phyloP scores from a whole-genome alignment of 1,284 basidiomycete genomes.

The Microbotryomycetes sp. region DNA sequence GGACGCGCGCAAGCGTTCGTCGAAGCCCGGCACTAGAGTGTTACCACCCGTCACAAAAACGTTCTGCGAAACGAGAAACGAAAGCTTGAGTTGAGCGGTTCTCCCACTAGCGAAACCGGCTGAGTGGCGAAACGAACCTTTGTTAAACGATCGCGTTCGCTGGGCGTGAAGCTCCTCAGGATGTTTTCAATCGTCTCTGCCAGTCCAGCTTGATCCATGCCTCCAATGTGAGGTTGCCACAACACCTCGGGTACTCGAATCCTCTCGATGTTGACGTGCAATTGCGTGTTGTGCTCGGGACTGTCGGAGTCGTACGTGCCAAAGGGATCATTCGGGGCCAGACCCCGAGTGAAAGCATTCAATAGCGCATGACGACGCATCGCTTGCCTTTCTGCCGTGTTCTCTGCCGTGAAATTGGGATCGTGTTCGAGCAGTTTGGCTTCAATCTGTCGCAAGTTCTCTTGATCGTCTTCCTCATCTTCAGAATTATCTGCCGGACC shows the following conservation, averaged over 20 bases:
- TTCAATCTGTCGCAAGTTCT: conserved; percentile 68
- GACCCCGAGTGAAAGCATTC: conserved; percentile 63
- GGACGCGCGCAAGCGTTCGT: conserved; percentile 59
- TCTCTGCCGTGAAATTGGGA: conserved; percentile 67
- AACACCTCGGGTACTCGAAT: conserved; percentile 89
- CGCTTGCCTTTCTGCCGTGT: conserved; percentile 73
- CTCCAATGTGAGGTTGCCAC: conserved; percentile 89
- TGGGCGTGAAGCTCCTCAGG: conserved; percentile 67
- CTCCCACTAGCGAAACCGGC: background rate
- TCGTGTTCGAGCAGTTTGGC: conserved; percentile 74
- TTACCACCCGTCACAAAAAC: conserved; percentile 86
- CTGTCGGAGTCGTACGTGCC: conserved; percentile 50
- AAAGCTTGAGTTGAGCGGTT: background rate
- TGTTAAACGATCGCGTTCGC: conserved; percentile 58
- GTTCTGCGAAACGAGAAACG: conserved; percentile 51
- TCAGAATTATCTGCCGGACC: conserved; percentile 67
- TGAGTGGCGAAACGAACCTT: conserved; percentile 45
- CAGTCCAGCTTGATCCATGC: conserved; percentile 88
- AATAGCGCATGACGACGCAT: conserved; percentile 75
- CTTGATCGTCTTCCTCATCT: conserved; percentile 88
- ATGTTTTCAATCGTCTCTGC: conserved; percentile 84
- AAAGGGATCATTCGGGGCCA: conserved; percentile 54
- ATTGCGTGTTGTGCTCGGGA: conserved; percentile 59
- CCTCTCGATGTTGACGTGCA: conserved; percentile 90
- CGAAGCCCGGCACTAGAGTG: conserved; percentile 65